A percentile compares a stretch with the other conserved stretches of the same genome.
These are phyloP conservation scores for Cryptosporidium ubiquitum DNA, from an alignment of 169 alveolate species.

Conservation along the genomic window DNA sequence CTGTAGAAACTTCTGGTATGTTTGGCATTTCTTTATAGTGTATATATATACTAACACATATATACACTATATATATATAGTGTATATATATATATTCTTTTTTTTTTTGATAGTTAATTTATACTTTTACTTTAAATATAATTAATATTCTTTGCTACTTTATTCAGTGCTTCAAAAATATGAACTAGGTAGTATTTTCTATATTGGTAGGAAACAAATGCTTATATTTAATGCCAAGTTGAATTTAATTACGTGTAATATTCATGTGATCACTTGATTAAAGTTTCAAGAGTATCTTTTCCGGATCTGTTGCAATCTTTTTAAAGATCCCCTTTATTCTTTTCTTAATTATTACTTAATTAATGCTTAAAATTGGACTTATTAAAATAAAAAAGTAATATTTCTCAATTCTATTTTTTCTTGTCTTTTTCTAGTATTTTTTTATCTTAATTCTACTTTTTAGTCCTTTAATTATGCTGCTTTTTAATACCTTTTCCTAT, in stretches of 20 bases:
- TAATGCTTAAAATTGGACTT: not conserved
- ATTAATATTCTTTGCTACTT: not conserved
- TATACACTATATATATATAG: too few relatives aligned
- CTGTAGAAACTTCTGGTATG: not conserved
- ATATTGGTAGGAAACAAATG: too few relatives aligned
- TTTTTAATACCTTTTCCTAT: conserved; percentile 38
- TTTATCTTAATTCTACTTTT: not conserved
- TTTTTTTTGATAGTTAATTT: too few relatives aligned
- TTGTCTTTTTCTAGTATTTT: not conserved
- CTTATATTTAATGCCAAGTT: not conserved
- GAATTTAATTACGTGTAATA: too few relatives aligned
- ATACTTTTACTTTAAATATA: too few relatives aligned
- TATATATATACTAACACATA: not conserved
- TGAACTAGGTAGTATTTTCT: not conserved
- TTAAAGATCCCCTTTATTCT: not conserved
- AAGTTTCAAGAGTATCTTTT: not conserved
- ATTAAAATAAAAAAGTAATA: conserved; percentile 5
- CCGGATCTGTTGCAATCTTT: not conserved
- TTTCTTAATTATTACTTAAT: not conserved
- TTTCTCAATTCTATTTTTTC: not conserved
- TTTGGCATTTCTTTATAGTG: not conserved
- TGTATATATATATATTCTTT: too few relatives aligned
- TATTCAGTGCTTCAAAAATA: not conserved
- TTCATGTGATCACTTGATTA: not conserved
- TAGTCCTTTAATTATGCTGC: not conserved